These are phyloP conservation scores for Pseudotulostoma volvatum DNA, from an alignment of 495 filamentous ascomycete genomes.

Conservation along the genomic window DNA sequence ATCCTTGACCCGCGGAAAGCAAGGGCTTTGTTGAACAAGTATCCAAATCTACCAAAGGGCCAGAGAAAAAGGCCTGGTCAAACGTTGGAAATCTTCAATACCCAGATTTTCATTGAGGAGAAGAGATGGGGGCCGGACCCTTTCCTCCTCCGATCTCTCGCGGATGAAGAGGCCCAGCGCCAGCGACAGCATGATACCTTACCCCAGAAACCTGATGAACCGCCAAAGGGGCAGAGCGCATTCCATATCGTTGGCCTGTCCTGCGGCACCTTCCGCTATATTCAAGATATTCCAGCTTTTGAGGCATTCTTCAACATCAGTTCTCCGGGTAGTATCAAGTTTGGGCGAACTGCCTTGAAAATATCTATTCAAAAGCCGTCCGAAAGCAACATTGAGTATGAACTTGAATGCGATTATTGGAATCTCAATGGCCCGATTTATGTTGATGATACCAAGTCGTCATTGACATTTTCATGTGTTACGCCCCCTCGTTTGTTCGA, in stretches of 20 bases:
- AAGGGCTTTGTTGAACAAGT: conserved; percentile 13
- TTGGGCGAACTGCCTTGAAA: conserved; percentile 2
- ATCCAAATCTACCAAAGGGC: conserved; percentile 9
- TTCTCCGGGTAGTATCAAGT: conserved; percentile 1
- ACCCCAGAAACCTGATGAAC: neutral
- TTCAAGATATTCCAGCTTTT: conserved; percentile 1
- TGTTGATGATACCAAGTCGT: neutral
- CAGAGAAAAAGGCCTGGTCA: neutral
- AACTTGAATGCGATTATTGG: conserved; percentile 3
- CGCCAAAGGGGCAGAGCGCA: neutral
- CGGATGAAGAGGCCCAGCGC: conserved; percentile 2
- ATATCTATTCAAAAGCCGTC: neutral
- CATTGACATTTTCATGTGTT: conserved; percentile 1
- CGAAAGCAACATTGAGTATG: neutral
- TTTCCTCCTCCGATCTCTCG: neutral
- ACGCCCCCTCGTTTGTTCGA: conserved; percentile 2
- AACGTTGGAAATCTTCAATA: conserved; percentile 1
- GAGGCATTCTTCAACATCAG: neutral
- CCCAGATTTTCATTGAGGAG: conserved; percentile 3
- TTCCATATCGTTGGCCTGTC: conserved; percentile 1
- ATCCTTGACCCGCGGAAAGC: conserved; percentile 13
- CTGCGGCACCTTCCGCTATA: conserved; percentile 3
- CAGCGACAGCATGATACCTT: conserved; percentile 1
- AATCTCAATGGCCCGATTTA: conserved; percentile 2
- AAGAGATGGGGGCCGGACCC: conserved; percentile 2